Evolutionary conservation across 371 early-diverging fungal genomes (phyloP).

Genomic region (Coemansia sp.): DNA sequence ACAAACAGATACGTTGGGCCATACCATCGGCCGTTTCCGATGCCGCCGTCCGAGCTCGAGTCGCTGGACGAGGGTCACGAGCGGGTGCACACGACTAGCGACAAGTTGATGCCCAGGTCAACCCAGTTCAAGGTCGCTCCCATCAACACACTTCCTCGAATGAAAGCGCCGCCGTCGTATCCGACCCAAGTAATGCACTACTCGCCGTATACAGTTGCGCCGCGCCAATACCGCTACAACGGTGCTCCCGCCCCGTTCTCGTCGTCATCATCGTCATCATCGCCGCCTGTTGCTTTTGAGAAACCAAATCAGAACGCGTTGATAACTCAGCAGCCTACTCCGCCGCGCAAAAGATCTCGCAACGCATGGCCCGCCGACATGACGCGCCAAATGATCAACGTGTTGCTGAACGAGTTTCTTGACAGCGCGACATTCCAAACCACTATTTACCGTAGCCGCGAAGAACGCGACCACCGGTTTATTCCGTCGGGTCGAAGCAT

Average conservation of each 20-base stretch:
- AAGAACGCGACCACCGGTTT: slow-evolving; percentile 45
- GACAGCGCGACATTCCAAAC: slow-evolving; percentile 34
- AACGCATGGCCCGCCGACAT: slow-evolving; percentile 44
- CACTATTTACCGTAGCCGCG: slow-evolving; percentile 46
- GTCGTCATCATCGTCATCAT: slow-evolving; percentile 1
- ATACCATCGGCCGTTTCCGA: slow-evolving; percentile 1
- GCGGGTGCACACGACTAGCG: neutral
- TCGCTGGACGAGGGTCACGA: neutral
- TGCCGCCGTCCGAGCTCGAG: neutral
- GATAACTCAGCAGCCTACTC: neutral
- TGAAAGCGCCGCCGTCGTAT: slow-evolving; percentile 1
- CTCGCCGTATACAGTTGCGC: neutral
- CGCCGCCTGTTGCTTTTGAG: neutral
- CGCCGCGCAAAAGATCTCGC: slow-evolving; percentile 36
- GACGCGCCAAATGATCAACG: slow-evolving; percentile 46
- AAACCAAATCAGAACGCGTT: neutral
- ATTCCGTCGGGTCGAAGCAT: slow-evolving; percentile 30
- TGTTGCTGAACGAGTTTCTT: slow-evolving; percentile 44
- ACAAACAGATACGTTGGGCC: slow-evolving; percentile 3
- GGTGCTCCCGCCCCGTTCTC: neutral
- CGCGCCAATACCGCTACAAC: neutral
- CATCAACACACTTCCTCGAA: neutral
- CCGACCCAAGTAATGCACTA: neutral
- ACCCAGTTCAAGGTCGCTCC: neutral
- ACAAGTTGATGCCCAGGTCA: neutral